Evolutionary conservation across 225 moss, liverwort and hornwort species (phyloP).

Genomic region (Anthoceros angustus): DNA sequence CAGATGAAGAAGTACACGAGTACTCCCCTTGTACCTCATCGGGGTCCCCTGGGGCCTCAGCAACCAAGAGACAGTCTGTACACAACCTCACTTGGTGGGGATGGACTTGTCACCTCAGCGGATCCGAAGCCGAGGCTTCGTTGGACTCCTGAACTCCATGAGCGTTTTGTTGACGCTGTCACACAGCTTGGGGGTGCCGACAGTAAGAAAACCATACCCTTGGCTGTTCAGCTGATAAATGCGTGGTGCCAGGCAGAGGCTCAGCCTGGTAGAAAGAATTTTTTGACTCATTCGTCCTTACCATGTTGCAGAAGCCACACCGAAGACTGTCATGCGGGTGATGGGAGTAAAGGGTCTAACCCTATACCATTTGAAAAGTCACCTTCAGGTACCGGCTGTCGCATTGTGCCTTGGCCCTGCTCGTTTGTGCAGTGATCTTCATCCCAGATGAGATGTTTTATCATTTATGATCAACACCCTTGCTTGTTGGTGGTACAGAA

Average conservation of each 20-base stretch:
- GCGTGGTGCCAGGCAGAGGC: not conserved
- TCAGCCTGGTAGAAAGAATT: not conserved
- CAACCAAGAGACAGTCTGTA: constrained; percentile 45
- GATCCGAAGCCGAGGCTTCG: constrained; percentile 84
- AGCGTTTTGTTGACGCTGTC: constrained; percentile 84
- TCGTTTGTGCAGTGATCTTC: too few species aligned
- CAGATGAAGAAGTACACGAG: constrained; percentile 95
- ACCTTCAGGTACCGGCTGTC: constrained; percentile 48
- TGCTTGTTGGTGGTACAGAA: constrained; percentile 34
- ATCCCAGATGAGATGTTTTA: too few species aligned
- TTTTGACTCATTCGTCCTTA: constrained; percentile 2
- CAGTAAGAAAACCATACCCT: constrained; percentile 26
- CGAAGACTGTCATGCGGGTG: constrained; percentile 88
- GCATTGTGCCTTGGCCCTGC: not conserved
- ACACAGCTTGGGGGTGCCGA: constrained; percentile 81
- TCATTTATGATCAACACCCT: not conserved
- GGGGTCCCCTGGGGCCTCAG: constrained; percentile 43
- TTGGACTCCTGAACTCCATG: constrained; percentile 87
- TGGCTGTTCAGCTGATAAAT: constrained; percentile 9
- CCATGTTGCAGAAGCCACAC: constrained; percentile 62
- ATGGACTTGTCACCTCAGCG: constrained; percentile 39
- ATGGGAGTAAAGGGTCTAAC: constrained; percentile 98
- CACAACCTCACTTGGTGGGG: constrained; percentile 33
- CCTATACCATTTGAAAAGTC: constrained; percentile 91
- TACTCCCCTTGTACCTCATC: constrained; percentile 51